Conservation (phyloP, 139 green algal species). For the Tetraselmis chui region DNA sequence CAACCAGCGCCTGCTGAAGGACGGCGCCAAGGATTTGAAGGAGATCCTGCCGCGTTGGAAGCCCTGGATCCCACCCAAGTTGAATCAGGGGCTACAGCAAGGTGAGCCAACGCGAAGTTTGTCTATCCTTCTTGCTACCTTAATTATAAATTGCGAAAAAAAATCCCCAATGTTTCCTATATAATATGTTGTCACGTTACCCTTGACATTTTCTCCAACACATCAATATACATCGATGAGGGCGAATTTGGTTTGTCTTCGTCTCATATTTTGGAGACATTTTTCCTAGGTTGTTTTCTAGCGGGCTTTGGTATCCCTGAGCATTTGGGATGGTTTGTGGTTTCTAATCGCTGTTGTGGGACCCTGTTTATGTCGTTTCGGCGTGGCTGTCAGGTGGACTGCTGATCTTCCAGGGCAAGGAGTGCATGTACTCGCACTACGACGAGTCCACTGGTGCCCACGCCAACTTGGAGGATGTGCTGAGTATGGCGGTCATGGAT, state of each 20-base stretch:
- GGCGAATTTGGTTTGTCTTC: background rate
- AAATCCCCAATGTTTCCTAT: background rate
- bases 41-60: slow-evolving; percentile 55
- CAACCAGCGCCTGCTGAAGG: slow-evolving; percentile 32
- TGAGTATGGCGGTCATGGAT: slow-evolving; percentile 6
- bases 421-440: slow-evolving; percentile 46
- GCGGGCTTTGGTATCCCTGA: too few species aligned
- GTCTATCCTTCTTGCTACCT: background rate
- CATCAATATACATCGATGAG: background rate
- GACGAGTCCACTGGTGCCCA: slow-evolving; percentile 64
- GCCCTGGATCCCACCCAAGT: slow-evolving; percentile 65
- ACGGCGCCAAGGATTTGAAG: slow-evolving; percentile 41
- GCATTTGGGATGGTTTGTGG: too few species aligned
- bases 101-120: too few species aligned
- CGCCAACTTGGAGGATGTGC: slow-evolving; percentile 45
- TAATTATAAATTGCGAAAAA: background rate
- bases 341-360: too few species aligned
- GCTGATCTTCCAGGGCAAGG: slow-evolving; percentile 63
- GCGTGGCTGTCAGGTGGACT: slow-evolving; percentile 51
- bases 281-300: too few species aligned
- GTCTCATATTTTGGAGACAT: background rate
- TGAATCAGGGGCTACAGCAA: slow-evolving; percentile 19
- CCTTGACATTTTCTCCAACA: slow-evolving; percentile 30
- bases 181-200: background rate
- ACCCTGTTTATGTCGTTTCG: too few species aligned